Base-by-base conservation (phyloP, 2,329 filamentous ascomycete species). In the Alternaria triticina region DNA sequence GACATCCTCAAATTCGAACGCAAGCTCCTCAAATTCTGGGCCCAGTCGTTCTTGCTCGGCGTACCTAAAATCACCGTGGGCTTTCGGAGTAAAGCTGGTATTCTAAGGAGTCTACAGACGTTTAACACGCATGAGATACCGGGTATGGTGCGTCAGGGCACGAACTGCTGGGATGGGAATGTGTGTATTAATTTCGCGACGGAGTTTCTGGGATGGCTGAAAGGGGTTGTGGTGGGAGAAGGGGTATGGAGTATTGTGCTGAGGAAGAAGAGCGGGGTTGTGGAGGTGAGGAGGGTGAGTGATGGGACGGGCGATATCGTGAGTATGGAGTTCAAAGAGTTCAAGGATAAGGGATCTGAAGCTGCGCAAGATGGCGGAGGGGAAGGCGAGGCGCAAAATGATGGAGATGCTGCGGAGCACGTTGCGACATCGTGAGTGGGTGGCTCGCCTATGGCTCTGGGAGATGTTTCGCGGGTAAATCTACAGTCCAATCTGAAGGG, bases 21-120 rank as follows among this genome's bases (percentile, higher is more conserved):
- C 52, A 98, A 98, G 78, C 86, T 98, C 58, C 87, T 97, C 80
- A 96, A 96, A 75, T 97, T 95, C 82, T 99, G 96, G 96, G 93
- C 95, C 13, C 96, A 98, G 79, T 97, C 92, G 0, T 99, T 97
- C 76, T 85, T 99, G 3, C 89, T 99, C 2, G 95, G 95, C 44
- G 94, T 98, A 1, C 93, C 94, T 0, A 96, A 90, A 70, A 93
- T 99, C 68, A 89, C 97, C 49, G 91, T 99, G 28, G 96, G 96
- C 1, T 97, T 96, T 78, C 89, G 96, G 51, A 90, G 87, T 33
- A 88, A 86, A 59, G 76, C 90, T 59, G 95, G 96, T 8, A 86
- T 92, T 57, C 83, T 99, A 22, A 85, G 86, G 51, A 85, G 87
- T 12, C 77, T 96, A 12, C 88, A 97, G 77, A 92, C 97, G 74